phyloP scores from a whole-genome alignment of 768 basidiomycete species.

The Amanita pallidorosea region DNA sequence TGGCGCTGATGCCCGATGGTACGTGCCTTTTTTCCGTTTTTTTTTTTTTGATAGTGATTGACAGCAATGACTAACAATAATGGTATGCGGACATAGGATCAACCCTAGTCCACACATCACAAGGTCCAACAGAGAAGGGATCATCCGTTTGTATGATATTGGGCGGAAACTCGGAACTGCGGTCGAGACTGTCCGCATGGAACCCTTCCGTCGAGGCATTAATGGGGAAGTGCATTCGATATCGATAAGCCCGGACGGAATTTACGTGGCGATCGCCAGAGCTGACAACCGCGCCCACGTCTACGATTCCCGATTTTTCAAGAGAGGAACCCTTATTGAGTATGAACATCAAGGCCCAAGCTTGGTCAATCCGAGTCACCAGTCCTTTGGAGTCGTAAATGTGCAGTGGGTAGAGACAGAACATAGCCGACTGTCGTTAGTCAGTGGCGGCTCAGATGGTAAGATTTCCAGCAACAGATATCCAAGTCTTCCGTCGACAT shows the following conservation, averaged over 20 bases:
- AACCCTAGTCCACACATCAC: conserved; percentile 23
- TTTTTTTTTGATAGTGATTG: not conserved
- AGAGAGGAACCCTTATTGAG: conserved; percentile 31
- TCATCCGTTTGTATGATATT: conserved; percentile 45
- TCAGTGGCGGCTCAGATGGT: conserved; percentile 62
- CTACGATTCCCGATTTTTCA: conserved; percentile 50
- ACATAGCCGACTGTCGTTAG: conserved; percentile 28
- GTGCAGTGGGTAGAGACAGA: conserved; percentile 41
- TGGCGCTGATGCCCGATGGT: conserved; percentile 38
- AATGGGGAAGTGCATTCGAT: conserved; percentile 38
- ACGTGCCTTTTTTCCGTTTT: conserved; percentile 2
- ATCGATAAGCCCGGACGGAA: conserved; percentile 48
- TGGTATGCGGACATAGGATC: conserved; percentile 14
- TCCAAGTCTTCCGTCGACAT: not conserved
- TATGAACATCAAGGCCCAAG: conserved; percentile 33
- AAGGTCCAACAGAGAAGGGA: conserved; percentile 17
- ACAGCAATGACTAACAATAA: not conserved
- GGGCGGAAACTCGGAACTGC: conserved; percentile 19
- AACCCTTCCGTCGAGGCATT: conserved; percentile 19
- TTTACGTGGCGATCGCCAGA: conserved; percentile 49
- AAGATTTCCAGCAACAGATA: conserved; percentile 10
- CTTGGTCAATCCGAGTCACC: conserved; percentile 18
- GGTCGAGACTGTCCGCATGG: conserved; percentile 19
- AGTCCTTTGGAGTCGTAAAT: conserved; percentile 39
- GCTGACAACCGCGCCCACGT: conserved; percentile 49